Conservation (phyloP, 108 stramenopile genomes). For the Discostella stelligeroides region DNA sequence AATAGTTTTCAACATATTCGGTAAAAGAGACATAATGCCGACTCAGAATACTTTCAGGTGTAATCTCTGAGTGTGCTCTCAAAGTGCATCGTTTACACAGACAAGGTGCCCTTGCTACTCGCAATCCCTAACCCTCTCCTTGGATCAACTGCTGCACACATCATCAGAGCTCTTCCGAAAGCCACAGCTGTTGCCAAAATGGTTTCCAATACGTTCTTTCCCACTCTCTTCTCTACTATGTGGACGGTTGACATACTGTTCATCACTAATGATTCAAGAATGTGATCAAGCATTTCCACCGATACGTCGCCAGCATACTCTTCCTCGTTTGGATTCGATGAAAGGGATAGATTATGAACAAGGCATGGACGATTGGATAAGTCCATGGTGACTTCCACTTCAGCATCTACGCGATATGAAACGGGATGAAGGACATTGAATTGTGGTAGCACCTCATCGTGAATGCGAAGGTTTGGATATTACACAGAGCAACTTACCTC, state of each 20-base stretch:
- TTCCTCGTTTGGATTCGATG: conserved; percentile 34
- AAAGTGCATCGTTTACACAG: conserved; percentile 56
- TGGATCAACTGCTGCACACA: conserved; percentile 77
- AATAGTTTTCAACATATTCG: no score
- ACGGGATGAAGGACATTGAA: no score
- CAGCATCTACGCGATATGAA: conserved; percentile 35
- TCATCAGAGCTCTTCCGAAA: conserved; percentile 69
- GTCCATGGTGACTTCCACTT: conserved; percentile 83
- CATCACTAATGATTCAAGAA: conserved; percentile 87
- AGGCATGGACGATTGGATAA: conserved; percentile 84
- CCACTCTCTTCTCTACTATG: conserved; percentile 60
- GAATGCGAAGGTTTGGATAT: no score
- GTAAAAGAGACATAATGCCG: no score
- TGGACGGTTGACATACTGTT: conserved; percentile 91
- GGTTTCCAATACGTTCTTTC: conserved; percentile 45
- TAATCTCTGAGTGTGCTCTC: no score
- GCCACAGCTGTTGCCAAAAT: conserved; percentile 68
- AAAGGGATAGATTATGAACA: conserved; percentile 62
- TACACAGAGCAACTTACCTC: conserved; percentile 19
- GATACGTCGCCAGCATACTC: conserved; percentile 65
- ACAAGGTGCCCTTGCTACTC: conserved; percentile 87
- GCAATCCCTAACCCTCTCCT: conserved; percentile 80
- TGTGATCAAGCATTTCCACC: conserved; percentile 94
- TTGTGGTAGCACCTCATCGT: no score
- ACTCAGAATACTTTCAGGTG: no score